Conservation (phyloP, 129 eudicot genomes). For the Centaurea solstitialis region DNA sequence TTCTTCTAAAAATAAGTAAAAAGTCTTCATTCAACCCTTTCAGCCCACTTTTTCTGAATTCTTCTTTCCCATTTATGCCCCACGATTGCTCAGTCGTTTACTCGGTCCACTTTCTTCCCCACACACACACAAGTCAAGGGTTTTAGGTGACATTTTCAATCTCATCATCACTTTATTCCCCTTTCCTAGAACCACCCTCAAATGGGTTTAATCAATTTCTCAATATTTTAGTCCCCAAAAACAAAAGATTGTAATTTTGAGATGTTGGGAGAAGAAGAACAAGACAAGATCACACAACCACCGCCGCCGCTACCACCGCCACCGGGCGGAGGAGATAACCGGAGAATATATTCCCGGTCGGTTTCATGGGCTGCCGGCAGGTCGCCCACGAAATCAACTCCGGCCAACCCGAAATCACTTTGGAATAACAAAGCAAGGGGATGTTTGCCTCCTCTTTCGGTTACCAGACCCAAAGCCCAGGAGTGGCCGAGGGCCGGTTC, state of each 20-base stretch:
- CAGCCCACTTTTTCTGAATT: constrained; percentile 42
- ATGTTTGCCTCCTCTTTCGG: constrained; percentile 83
- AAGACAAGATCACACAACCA: constrained; percentile 35
- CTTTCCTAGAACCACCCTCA: constrained; percentile 55
- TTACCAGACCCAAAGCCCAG: constrained; percentile 63
- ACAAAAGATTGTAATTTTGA: background rate
- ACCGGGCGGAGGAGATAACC: constrained; percentile 18
- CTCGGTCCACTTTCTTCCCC: constrained; percentile 14
- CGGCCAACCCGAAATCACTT: constrained; percentile 38
- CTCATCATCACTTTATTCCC: background rate
- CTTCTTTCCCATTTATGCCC: constrained; percentile 1
- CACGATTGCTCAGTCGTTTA: constrained; percentile 39
- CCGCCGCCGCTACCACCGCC: constrained; percentile 7
- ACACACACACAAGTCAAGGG: constrained; percentile 45
- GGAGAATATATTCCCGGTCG: constrained; percentile 70
- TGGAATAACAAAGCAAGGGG: constrained; percentile 63
- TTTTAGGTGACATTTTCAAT: constrained; percentile 23
- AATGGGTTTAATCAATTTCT: constrained; percentile 19
- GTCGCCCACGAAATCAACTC: constrained; percentile 45
- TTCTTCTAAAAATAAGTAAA: background rate
- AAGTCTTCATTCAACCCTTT: constrained; percentile 35
- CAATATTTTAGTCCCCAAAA: constrained; percentile 4
- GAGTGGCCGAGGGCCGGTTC: constrained; percentile 97
- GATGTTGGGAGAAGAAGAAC: constrained; percentile 62
- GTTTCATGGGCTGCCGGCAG: constrained; percentile 70